These are phyloP conservation scores for Tympanopsis confertula DNA, from an alignment of 2,329 filamentous ascomycete species.

Conservation along the genomic window DNA sequence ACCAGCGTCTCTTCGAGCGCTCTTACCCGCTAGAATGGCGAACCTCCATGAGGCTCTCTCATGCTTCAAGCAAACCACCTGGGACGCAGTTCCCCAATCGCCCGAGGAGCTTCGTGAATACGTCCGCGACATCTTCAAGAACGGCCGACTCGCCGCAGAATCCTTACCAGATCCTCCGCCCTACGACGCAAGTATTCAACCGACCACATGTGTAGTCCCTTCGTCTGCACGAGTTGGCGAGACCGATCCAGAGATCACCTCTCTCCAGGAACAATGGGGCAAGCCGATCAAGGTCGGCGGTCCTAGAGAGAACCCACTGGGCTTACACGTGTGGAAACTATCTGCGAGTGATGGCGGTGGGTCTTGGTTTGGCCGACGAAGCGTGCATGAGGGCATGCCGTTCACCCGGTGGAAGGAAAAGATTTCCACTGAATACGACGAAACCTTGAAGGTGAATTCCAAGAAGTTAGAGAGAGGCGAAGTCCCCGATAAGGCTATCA, in stretches of 20 bases:
- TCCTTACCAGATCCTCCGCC: neutral
- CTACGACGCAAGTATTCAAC: neutral
- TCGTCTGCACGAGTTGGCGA: neutral
- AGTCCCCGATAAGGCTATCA: neutral
- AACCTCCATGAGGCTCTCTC: neutral
- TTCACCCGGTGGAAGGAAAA: neutral
- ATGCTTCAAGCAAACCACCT: neutral
- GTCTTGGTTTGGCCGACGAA: neutral
- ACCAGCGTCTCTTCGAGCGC: too few species aligned
- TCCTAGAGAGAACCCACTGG: neutral
- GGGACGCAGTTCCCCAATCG: neutral
- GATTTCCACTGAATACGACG: neutral
- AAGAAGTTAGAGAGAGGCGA: neutral
- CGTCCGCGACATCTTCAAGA: neutral
- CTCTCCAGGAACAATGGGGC: neutral
- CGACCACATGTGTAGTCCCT: neutral
- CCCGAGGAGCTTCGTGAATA: neutral
- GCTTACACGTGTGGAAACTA: neutral
- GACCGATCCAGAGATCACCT: neutral
- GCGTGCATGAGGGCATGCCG: neutral
- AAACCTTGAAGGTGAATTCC: neutral
- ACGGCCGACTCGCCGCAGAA: neutral
- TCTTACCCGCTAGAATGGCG: too few species aligned
- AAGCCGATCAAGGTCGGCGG: neutral
- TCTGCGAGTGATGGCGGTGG: neutral